Base-by-base conservation (phyloP, 805 yeast genomes). In the Suhomyces pyralidae region DNA sequence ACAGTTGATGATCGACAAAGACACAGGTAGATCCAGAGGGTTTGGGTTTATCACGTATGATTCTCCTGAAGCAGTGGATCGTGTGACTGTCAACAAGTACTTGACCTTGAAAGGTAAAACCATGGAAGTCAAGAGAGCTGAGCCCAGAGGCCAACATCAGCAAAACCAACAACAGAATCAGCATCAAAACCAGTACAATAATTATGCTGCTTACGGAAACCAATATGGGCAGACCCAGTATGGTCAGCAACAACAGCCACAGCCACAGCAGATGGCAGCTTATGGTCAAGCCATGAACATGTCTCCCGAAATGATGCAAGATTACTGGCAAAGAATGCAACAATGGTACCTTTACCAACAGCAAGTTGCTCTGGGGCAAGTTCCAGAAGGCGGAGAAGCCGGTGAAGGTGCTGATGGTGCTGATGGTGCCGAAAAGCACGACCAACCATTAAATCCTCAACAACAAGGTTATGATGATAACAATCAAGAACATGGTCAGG, bases 31-130 rank as follows among this genome's bases (percentile, higher is more conserved):
- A 65, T 90, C 97, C 2, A 83, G 98, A 74, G 99, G 99, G 24
- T 93, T 91, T 69, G 99, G 99, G 1, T 93, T 93, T 69, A 91
- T 93, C 57, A 93, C 99, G 12, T 93, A 88, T 71, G 98, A 93
- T 65, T 83, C 96, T 17, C 96, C 96, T 20, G 92, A 87, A 45
- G 97, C 97, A 14, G 97, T 93, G 45, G 97, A 92, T 63, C 80
- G 84, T 60, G 96, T 90, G 51, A 85, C 94, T 51, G 86, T 84
- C 53, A 87, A 86, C 68, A 88, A 87, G 69, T 90, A 84, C 65
- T 81, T 93, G 58, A 83, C 85, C 52, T 84, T 93, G 62, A 91
- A 90, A 65, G 97, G 96, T 46, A 89, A 87, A 63, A 80, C 85
- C 51, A 86, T 88, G 82, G 94, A 88, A 69, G 88, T 88, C 55